Percentiles rank a stretch among this genome's conserved stretches.
Evolutionary conservation across 345 rosid genomes (phyloP).

Genomic region (Abelmoschus esculentus): DNA sequence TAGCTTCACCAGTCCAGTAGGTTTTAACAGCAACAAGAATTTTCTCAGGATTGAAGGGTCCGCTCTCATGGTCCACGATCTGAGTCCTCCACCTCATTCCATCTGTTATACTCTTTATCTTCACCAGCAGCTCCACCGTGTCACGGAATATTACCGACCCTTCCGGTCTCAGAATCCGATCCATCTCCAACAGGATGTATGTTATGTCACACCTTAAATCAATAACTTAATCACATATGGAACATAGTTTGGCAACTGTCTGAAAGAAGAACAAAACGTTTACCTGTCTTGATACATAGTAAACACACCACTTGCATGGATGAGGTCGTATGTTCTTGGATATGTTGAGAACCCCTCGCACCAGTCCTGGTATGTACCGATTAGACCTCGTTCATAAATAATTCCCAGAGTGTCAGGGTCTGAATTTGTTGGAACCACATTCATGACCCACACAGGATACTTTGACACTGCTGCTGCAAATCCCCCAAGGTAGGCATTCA

Average conservation of each 20-base stretch:
- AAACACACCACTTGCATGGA: constrained; percentile 76
- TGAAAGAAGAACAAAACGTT: neutral
- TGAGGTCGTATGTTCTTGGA: constrained; percentile 94
- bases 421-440: constrained; percentile 64
- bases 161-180: constrained; percentile 88
- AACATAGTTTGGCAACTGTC: neutral
- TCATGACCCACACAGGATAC: constrained; percentile 90
- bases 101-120: constrained; percentile 56
- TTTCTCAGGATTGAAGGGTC: constrained; percentile 93
- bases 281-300: constrained; percentile 80
- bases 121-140: constrained; percentile 64
- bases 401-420: constrained; percentile 69
- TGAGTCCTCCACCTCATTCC: constrained; percentile 89
- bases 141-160: constrained; percentile 91
- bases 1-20: constrained; percentile 76
- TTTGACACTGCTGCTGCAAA: constrained; percentile 67
- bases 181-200: constrained; percentile 90
- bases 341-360: constrained; percentile 96
- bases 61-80: constrained; percentile 83
- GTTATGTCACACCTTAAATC: constrained; percentile 68
- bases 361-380: constrained; percentile 92
- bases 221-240: neutral
- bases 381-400: constrained; percentile 74
- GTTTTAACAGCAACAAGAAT: constrained; percentile 72
- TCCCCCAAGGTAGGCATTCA: constrained; percentile 92